Evolutionary conservation across 371 early-diverging fungal genomes (phyloP).

Genomic region (Lichtheimia corymbifera): DNA sequence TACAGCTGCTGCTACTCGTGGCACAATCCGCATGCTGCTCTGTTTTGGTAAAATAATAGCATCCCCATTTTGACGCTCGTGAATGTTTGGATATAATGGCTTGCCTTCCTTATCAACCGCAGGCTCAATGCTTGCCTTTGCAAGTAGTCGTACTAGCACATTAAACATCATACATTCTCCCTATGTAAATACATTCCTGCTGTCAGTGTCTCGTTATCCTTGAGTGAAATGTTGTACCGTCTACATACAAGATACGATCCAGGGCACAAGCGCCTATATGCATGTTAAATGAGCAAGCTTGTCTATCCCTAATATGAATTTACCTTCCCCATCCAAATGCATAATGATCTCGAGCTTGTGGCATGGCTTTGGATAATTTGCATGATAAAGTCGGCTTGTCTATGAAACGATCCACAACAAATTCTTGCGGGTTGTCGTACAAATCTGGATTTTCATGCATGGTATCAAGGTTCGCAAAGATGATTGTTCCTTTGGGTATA

Average conservation of each 20-base stretch:
- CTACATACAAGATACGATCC: background rate
- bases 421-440: conserved; percentile 11
- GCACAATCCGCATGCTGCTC: background rate
- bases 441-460: conserved; percentile 11
- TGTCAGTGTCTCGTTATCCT: background rate
- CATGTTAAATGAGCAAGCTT: background rate
- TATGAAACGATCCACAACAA: conserved; percentile 20
- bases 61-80: background rate
- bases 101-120: background rate
- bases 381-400: conserved; percentile 5
- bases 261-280: background rate
- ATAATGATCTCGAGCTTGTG: conserved; percentile 13
- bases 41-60: background rate
- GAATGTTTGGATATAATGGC: background rate
- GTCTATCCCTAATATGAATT: background rate
- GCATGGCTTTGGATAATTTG: conserved; percentile 2
- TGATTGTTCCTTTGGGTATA: conserved; percentile 13
- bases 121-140: background rate
- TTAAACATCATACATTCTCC: background rate
- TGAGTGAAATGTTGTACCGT: background rate
- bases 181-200: background rate
- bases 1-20: background rate
- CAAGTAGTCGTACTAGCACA: background rate
- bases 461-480: conserved; percentile 10
- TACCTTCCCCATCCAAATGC: conserved; percentile 16